Percentiles rank a stretch among this genome's conserved stretches.
Evolutionary conservation across 495 filamentous ascomycete species (phyloP).

Genomic region (Neurospora sp.): DNA sequence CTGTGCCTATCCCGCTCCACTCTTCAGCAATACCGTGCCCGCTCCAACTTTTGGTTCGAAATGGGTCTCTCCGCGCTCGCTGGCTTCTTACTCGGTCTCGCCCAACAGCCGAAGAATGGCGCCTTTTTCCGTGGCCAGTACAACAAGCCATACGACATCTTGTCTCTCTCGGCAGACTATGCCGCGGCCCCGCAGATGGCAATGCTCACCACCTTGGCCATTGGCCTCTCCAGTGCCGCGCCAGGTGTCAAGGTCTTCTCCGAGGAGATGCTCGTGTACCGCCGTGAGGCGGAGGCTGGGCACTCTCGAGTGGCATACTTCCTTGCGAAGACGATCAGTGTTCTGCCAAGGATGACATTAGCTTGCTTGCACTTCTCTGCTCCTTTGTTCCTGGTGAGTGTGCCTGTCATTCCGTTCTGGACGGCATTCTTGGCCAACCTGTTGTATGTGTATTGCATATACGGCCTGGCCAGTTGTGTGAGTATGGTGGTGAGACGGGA

Average conservation of each 20-base stretch:
- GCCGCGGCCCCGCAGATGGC: constrained; percentile 36
- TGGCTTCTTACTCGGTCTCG: constrained; percentile 44
- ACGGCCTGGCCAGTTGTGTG: constrained; percentile 43
- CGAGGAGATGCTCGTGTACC: constrained; percentile 44
- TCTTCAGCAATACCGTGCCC: constrained; percentile 44
- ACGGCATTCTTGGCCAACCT: constrained; percentile 37
- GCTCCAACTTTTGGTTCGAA: constrained; percentile 39
- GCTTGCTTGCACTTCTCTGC: constrained; percentile 45
- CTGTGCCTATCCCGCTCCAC: constrained; percentile 38
- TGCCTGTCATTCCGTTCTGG: constrained; percentile 37
- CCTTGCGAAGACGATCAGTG: constrained; percentile 43
- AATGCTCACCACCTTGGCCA: constrained; percentile 39
- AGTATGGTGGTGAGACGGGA: constrained; percentile 37
- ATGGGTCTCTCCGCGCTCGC: constrained; percentile 39
- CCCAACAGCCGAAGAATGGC: constrained; percentile 35
- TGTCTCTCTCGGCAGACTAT: constrained; percentile 43
- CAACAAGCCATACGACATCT: constrained; percentile 34
- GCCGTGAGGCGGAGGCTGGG: constrained; percentile 40
- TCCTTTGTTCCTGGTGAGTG: constrained; percentile 37
- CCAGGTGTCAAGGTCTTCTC: constrained; percentile 47
- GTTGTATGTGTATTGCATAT: constrained; percentile 48
- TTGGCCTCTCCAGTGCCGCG: constrained; percentile 42
- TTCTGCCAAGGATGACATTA: constrained; percentile 38
- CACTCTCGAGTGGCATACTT: constrained; percentile 47
- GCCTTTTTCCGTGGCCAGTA: constrained; percentile 43